Conservation (phyloP, 441 rosid genomes). For the Populus trichocarpa region DNA sequence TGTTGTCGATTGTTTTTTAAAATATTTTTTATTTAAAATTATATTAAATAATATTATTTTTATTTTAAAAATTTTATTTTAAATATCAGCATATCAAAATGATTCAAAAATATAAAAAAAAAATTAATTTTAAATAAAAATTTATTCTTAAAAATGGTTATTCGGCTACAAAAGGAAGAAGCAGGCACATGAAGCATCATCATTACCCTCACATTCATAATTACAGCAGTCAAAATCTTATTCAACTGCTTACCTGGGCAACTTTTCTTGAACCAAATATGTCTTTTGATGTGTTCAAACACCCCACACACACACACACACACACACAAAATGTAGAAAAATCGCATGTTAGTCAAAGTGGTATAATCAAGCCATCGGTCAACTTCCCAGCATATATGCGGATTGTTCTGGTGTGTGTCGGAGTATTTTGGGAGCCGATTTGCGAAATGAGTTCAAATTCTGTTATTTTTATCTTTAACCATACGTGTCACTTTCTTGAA, state of each 20-base stretch:
- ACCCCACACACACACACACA: too few relatives aligned
- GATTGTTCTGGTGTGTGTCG: neutral
- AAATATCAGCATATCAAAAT: accelerated
- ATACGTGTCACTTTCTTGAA: neutral
- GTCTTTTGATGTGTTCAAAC: too few relatives aligned
- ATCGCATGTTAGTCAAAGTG: neutral
- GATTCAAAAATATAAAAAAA: too few relatives aligned
- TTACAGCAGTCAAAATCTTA: neutral
- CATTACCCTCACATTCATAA: neutral
- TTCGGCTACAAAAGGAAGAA: neutral
- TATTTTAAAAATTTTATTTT: too few relatives aligned
- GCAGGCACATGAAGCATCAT: neutral
- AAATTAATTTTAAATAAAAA: too few relatives aligned
- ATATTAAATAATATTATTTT: too few relatives aligned
- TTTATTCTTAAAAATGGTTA: too few relatives aligned
- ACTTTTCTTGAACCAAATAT: neutral
- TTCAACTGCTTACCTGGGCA: neutral
- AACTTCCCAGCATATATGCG: neutral
- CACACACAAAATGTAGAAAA: too few relatives aligned
- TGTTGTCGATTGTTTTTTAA: too few relatives aligned
- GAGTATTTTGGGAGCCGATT: neutral
- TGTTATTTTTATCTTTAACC: neutral
- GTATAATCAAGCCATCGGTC: neutral
- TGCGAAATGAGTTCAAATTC: neutral
- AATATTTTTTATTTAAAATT: too few relatives aligned